phyloP scores from a whole-genome alignment of 148 eudicot genomes.

The Cornus suecica region DNA sequence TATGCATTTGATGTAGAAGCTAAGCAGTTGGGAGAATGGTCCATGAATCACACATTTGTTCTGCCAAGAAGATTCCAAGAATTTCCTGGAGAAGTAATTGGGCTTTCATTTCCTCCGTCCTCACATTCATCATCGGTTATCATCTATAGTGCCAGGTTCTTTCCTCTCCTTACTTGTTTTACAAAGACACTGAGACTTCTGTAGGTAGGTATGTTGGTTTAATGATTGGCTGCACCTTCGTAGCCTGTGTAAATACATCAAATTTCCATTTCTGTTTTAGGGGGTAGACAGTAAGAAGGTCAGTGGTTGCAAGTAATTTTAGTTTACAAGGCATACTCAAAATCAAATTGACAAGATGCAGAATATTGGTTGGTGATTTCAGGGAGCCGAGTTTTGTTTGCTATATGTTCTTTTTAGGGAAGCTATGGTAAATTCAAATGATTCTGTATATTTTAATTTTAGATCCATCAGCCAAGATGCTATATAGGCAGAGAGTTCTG shows the following conservation, averaged over 20 bases:
- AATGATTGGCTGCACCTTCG: neutral
- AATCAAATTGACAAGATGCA: neutral
- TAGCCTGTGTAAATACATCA: neutral
- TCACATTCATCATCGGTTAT: slow-evolving; percentile 55
- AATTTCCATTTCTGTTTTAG: no score
- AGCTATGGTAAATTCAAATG: neutral
- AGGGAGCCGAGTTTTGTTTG: neutral
- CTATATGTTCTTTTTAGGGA: neutral
- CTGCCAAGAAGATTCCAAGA: slow-evolving; percentile 74
- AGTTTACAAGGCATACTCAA: neutral
- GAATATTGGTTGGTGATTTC: neutral
- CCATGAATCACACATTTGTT: slow-evolving; percentile 51
- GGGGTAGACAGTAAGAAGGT: neutral
- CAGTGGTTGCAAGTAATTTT: neutral
- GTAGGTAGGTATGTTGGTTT: neutral
- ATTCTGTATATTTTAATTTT: no score
- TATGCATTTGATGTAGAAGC: slow-evolving; percentile 94
- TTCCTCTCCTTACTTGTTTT: neutral
- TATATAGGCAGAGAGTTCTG: neutral
- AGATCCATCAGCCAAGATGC: neutral
- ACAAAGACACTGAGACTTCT: neutral
- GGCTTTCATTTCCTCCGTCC: slow-evolving; percentile 84
- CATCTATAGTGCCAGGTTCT: slow-evolving; percentile 79
- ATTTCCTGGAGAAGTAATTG: slow-evolving; percentile 95
- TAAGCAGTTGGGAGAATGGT: slow-evolving; percentile 85